Evolutionary conservation across 2,329 filamentous ascomycete species (phyloP), one percentile per base, ranked within the genome.

Genomic region (Fusarium sp.): DNA sequence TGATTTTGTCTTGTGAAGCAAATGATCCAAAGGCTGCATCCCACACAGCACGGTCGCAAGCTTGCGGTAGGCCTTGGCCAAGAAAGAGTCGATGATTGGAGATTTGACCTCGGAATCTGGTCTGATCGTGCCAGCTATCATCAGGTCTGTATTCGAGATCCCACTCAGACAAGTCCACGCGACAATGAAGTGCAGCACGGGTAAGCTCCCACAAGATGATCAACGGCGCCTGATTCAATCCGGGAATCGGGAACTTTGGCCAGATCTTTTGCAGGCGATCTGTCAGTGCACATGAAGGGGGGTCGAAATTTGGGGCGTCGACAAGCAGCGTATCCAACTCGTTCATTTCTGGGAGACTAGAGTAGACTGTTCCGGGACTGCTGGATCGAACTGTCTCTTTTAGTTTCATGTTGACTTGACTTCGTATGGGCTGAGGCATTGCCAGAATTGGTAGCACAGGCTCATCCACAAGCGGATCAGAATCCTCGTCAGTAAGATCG

Each of bases 171-270:
- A 82, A 68, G 27, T 82, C 75, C 4, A 85, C 77, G 0, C 72
- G 73, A 58, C 84, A 87, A 39, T 84, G 77, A 0, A 82, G 67
- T 1, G 82, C 81, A 18, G 83, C 79, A 13, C 86, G 80, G 1
- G 81, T 80, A 0, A 86, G 71, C 57, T 88, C 86, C 86, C 85
- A 88, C 6, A 81, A 69, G 7, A 87, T 77, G 4, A 80, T 79
- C 4, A 87, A 76, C 0, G 85, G 84, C 0, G 83, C 84, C 1
- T 76, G 50, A 5, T 79, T 77, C 6, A 86, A 74, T 51, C 77
- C 78, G 0, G 61, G 49, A 15, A 64, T 60, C 0, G 83, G 82
- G 10, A 82, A 78, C n/a, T 69, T 75, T 1, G 81, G 81, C 76
- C 81, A 84, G 4, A 82, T 75, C 11, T 74, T 58, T 6, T 69